A percentile compares a stretch with the other conserved stretches of the same genome.
Evolutionary conservation across 306 rosid genomes (phyloP).

Genomic region (Benincasa hispida): DNA sequence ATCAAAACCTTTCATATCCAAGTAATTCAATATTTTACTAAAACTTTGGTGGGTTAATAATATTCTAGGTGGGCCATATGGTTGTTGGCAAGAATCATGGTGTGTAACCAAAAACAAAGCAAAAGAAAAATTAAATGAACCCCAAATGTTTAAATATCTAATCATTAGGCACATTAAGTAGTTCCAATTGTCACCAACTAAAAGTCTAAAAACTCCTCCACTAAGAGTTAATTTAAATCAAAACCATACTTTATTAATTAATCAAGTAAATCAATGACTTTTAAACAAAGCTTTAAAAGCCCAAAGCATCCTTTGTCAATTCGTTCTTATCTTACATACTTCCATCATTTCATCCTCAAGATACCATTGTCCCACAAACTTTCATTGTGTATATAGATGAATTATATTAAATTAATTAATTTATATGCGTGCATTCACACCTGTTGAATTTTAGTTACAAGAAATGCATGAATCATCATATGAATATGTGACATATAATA

Average conservation of each 20-base stretch:
- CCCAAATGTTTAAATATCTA: neutral
- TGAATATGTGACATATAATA: too few species aligned
- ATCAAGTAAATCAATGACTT: neutral
- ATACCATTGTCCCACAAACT: neutral
- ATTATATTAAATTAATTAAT: neutral
- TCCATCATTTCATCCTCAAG: neutral
- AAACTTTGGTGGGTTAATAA: neutral
- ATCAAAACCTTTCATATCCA: neutral
- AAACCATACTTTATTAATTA: conserved; percentile 1
- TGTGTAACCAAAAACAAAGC: neutral
- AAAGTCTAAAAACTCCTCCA: neutral
- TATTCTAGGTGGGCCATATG: neutral
- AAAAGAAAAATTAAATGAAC: neutral
- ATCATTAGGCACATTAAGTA: conserved; percentile 6
- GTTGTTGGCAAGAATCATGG: neutral
- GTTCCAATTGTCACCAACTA: conserved; percentile 4
- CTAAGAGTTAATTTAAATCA: neutral
- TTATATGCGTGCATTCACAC: too few species aligned
- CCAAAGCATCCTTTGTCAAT: neutral
- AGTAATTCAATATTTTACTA: neutral
- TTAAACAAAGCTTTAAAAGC: neutral
- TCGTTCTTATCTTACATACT: neutral
- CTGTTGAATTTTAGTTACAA: too few species aligned
- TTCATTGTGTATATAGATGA: neutral
- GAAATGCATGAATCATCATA: too few species aligned